These are phyloP conservation scores for Coprinopsis cinerea DNA, from an alignment of 768 basidiomycete species.

Conservation along the genomic window DNA sequence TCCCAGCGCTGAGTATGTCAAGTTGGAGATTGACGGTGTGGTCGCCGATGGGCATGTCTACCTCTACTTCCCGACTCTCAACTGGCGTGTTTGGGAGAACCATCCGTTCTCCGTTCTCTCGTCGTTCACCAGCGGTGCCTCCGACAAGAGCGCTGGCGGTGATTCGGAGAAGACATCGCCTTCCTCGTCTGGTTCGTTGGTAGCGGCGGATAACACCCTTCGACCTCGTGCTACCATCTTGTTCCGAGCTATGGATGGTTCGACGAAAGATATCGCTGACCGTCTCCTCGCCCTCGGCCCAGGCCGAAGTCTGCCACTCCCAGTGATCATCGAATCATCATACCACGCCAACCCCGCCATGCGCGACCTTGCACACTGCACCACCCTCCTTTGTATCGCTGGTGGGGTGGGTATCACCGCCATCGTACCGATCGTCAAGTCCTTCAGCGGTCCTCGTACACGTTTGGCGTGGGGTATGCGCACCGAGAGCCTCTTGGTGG, in stretches of 20 bases:
- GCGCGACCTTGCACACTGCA: slow-evolving; percentile 7
- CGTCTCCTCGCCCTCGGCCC: slow-evolving; percentile 1
- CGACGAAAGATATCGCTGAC: slow-evolving; percentile 1
- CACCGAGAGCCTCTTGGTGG: slow-evolving; percentile 1
- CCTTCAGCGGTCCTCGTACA: slow-evolving; percentile 1
- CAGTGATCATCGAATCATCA: slow-evolving; percentile 8
- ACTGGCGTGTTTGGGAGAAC: slow-evolving; percentile 12
- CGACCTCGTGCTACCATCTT: slow-evolving; percentile 8
- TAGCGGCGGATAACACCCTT: neutral
- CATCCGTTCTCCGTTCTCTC: slow-evolving; percentile 11
- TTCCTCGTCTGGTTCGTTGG: neutral
- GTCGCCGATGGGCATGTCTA: slow-evolving; percentile 9
- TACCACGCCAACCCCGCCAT: slow-evolving; percentile 11
- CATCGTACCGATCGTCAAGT: slow-evolving; percentile 6
- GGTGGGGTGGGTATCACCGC: slow-evolving; percentile 12
- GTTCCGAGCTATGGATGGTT: slow-evolving; percentile 4
- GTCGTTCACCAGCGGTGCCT: neutral
- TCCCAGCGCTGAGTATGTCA: slow-evolving; percentile 5
- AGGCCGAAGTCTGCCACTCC: slow-evolving; percentile 1
- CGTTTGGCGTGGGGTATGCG: slow-evolving; percentile 8
- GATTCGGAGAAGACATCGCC: neutral
- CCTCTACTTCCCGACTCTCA: slow-evolving; percentile 11
- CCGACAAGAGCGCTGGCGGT: too few relatives aligned
- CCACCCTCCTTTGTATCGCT: slow-evolving; percentile 8
- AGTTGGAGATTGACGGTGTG: slow-evolving; percentile 9